These are phyloP conservation scores for Aureobasidium sp. DNA, from an alignment of 2,329 filamentous ascomycete genomes.

Conservation along the genomic window DNA sequence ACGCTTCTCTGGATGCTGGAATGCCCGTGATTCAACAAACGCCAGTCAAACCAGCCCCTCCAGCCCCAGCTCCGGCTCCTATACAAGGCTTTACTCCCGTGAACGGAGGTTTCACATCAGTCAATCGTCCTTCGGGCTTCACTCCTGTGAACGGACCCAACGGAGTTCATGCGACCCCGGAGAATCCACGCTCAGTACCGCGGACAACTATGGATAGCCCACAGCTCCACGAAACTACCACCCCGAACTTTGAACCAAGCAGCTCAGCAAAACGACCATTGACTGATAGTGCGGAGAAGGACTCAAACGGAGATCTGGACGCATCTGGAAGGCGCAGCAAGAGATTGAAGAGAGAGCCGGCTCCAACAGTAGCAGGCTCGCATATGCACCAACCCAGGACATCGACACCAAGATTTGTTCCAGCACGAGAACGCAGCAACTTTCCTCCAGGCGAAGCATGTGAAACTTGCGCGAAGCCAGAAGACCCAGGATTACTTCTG, in stretches of 20 bases:
- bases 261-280: conserved; percentile 59
- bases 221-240: conserved; percentile 53
- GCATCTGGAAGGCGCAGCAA: conserved; percentile 66
- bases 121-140: conserved; percentile 51
- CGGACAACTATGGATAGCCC: conserved; percentile 54
- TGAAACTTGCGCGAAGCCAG: conserved; percentile 73
- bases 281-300: conserved; percentile 42
- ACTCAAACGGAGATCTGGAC: conserved; percentile 48
- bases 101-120: conserved; percentile 58
- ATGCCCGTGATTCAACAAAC: conserved; percentile 29
- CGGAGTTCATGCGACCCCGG: conserved; percentile 44
- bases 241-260: conserved; percentile 53
- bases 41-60: conserved; percentile 16
- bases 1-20: conserved; percentile 35
- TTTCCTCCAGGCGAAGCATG: conserved; percentile 59
- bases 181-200: conserved; percentile 50
- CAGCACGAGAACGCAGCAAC: conserved; percentile 47
- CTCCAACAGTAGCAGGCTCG: conserved; percentile 83
- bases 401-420: conserved; percentile 56
- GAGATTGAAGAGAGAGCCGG: conserved; percentile 68
- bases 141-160: conserved; percentile 49
- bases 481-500: conserved; percentile 61
- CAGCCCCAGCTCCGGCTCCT: conserved; percentile 24
- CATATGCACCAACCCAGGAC: conserved; percentile 94
- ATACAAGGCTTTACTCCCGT: conserved; percentile 63